Evolutionary conservation across 2,329 filamentous ascomycete genomes (phyloP).

Genomic region (Cladobotryum mycophilum): DNA sequence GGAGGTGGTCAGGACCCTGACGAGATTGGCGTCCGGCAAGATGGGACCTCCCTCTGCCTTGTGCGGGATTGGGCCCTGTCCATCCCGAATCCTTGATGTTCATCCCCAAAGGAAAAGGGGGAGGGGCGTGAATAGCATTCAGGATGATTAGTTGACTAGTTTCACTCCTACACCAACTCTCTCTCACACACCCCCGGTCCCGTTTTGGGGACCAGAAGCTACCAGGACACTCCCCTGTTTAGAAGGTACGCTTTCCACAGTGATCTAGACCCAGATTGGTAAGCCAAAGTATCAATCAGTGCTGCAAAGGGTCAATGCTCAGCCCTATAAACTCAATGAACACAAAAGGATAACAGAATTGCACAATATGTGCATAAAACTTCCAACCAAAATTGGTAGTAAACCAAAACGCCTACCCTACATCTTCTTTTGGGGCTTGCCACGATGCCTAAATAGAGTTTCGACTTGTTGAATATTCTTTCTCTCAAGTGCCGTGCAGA

Average conservation of each 20-base stretch:
- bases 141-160: too few relatives aligned
- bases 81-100: not conserved
- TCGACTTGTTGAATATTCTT: too few relatives aligned
- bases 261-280: not conserved
- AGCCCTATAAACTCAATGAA: constrained; percentile 7
- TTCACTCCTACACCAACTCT: too few relatives aligned
- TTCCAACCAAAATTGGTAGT: too few relatives aligned
- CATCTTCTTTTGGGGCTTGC: too few relatives aligned
- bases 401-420: too few relatives aligned
- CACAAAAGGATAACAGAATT: too few relatives aligned
- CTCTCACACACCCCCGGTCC: too few relatives aligned
- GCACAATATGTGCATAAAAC: too few relatives aligned
- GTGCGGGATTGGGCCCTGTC: constrained; percentile 1
- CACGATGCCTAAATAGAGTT: too few relatives aligned
- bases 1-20: constrained; percentile 11
- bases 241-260: not conserved
- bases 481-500: too few relatives aligned
- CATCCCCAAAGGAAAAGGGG: not conserved
- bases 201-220: too few relatives aligned
- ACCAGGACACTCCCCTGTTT: not conserved
- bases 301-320: constrained; percentile 3
- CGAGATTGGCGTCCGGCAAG: constrained; percentile 13
- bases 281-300: constrained; percentile 5
- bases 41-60: constrained; percentile 1
- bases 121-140: constrained; percentile 3